phyloP scores from a whole-genome alignment of 805 yeast species.

The Ogataea nakhonphanomensis region DNA sequence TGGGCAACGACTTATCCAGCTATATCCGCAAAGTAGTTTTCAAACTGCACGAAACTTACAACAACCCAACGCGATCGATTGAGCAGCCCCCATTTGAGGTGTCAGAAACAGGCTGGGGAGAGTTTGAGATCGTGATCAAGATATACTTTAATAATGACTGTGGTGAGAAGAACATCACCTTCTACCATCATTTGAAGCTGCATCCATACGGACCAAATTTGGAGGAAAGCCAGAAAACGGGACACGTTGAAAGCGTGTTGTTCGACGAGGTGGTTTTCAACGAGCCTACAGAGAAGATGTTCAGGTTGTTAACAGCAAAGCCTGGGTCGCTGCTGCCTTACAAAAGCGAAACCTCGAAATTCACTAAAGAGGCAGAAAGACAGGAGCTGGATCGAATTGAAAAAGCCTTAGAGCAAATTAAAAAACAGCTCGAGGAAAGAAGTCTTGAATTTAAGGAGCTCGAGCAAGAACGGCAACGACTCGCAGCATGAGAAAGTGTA shows the following conservation, averaged over 20 bases:
- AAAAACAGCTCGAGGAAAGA: constrained; percentile 24
- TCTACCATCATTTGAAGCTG: constrained; percentile 85
- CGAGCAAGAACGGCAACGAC: constrained; percentile 30
- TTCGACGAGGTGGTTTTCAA: constrained; percentile 92
- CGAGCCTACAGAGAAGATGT: constrained; percentile 91
- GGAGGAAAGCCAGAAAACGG: constrained; percentile 28
- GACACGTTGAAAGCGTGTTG: constrained; percentile 53
- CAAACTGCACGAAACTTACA: constrained; percentile 92
- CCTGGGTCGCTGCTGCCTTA: constrained; percentile 56
- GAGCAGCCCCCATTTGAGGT: constrained; percentile 93
- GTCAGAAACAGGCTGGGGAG: constrained; percentile 99
- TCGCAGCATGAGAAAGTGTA: constrained; percentile 7
- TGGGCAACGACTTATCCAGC: constrained; percentile 73
- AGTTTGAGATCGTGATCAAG: constrained; percentile 87
- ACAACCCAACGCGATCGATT: constrained; percentile 77
- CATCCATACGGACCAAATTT: constrained; percentile 67
- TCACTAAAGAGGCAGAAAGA: constrained; percentile 50
- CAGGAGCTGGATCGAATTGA: constrained; percentile 62
- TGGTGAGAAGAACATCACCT: constrained; percentile 78
- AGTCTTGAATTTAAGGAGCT: constrained; percentile 27
- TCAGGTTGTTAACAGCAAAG: constrained; percentile 66
- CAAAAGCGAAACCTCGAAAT: constrained; percentile 26
- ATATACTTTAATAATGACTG: constrained; percentile 84
- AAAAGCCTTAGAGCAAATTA: constrained; percentile 31
- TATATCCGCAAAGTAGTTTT: constrained; percentile 87